Evolutionary conservation across 192 early-diverging fungal genomes (phyloP).

Genomic region (Rhizoclosmatium globosum): DNA sequence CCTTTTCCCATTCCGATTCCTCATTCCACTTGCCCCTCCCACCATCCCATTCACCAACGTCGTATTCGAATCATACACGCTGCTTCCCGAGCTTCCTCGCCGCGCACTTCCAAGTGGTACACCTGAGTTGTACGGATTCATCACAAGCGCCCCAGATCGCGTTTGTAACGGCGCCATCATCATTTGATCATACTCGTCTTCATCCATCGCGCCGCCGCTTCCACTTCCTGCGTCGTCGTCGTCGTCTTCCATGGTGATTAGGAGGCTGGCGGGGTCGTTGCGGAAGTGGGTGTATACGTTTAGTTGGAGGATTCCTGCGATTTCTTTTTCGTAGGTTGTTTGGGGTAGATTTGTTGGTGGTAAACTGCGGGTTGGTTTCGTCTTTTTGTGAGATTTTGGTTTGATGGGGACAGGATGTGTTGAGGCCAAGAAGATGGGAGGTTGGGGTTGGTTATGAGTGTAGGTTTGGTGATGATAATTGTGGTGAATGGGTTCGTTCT

Average conservation of each 20-base stretch:
- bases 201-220: neutral
- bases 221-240: neutral
- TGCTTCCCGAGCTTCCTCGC: neutral
- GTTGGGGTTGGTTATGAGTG: neutral
- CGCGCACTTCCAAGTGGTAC: neutral
- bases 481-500: neutral
- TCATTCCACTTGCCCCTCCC: no score
- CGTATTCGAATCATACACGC: neutral
- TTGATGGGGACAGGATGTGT: neutral
- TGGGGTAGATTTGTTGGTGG: neutral
- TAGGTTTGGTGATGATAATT: neutral
- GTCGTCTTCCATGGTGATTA: slow-evolving; percentile 16
- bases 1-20: no score
- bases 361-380: slow-evolving; percentile 19
- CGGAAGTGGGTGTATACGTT: slow-evolving; percentile 46
- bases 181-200: neutral
- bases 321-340: slow-evolving; percentile 12
- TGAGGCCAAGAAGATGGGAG: neutral
- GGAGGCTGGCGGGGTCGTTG: slow-evolving; percentile 30
- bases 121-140: neutral
- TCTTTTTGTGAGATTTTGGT: slow-evolving; percentile 12
- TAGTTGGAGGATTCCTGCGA: slow-evolving; percentile 41
- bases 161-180: neutral
- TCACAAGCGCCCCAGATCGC: neutral
- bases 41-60: neutral